Percentiles rank a stretch among this genome's conserved stretches.
phyloP scores from a whole-genome alignment of 805 yeast genomes.

The Starmera caribaea region DNA sequence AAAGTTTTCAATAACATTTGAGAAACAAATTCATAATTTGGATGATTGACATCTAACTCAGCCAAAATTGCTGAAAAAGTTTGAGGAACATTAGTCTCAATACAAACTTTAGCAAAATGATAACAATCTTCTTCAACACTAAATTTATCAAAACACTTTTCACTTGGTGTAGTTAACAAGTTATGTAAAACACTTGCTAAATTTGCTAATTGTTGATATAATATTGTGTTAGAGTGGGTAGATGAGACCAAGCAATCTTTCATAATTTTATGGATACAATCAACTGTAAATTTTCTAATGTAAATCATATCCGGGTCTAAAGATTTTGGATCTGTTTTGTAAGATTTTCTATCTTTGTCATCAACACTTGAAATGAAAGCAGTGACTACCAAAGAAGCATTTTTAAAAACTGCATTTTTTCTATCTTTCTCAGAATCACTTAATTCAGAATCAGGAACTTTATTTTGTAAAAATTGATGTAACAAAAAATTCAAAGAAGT shows the following conservation, averaged over 20 bases:
- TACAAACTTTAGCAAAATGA: constrained; percentile 51
- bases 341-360: constrained; percentile 23
- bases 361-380: constrained; percentile 55
- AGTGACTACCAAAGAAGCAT: constrained; percentile 51
- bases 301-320: constrained; percentile 64
- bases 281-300: constrained; percentile 66
- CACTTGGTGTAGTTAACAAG: constrained; percentile 17
- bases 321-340: constrained; percentile 33
- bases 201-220: not conserved
- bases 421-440: constrained; percentile 36
- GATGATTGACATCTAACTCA: constrained; percentile 64
- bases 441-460: constrained; percentile 26
- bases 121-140: constrained; percentile 52
- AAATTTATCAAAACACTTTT: constrained; percentile 10
- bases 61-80: constrained; percentile 53
- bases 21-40: constrained; percentile 46
- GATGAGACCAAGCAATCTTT: constrained; percentile 30
- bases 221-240: not conserved
- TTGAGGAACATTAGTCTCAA: constrained; percentile 56
- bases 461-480: constrained; percentile 60
- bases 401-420: constrained; percentile 44
- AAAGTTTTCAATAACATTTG: constrained; percentile 45
- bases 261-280: constrained; percentile 52
- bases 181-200: constrained; percentile 35
- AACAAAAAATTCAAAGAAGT: constrained; percentile 70